Evolutionary conservation across 805 yeast species (phyloP).

Genomic region (Saccharomycopsis malanga): DNA sequence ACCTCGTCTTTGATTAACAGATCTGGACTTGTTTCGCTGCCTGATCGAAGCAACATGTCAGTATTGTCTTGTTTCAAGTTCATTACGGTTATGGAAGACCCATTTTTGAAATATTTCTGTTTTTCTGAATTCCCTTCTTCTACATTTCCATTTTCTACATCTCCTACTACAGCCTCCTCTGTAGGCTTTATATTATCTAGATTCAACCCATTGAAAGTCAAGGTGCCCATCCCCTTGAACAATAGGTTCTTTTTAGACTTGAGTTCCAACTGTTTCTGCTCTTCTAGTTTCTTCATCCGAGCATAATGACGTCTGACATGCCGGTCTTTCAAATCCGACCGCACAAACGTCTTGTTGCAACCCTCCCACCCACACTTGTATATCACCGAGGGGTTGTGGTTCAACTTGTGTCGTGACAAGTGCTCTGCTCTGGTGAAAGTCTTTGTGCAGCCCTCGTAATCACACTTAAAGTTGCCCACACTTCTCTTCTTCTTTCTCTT

Average conservation of each 20-base stretch:
- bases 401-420: slow-evolving; percentile 54
- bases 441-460: slow-evolving; percentile 45
- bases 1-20: not conserved
- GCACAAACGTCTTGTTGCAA: slow-evolving; percentile 56
- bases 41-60: not conserved
- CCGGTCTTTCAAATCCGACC: slow-evolving; percentile 48
- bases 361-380: slow-evolving; percentile 42
- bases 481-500: slow-evolving; percentile 7
- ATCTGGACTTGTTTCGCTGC: not conserved
- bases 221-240: slow-evolving; percentile 20
- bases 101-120: not conserved
- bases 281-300: slow-evolving; percentile 27
- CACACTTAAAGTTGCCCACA: slow-evolving; percentile 34
- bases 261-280: slow-evolving; percentile 20
- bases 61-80: not conserved
- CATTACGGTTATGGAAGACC: slow-evolving; percentile 2
- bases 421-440: slow-evolving; percentile 57
- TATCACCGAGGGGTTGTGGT: slow-evolving; percentile 50
- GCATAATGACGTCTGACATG: slow-evolving; percentile 38
- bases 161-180: no score
- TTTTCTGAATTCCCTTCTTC: not conserved
- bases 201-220: slow-evolving; percentile 5
- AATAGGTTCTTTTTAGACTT: slow-evolving; percentile 20
- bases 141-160: not conserved
- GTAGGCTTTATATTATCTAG: not conserved